Conservation (phyloP, 495 filamentous ascomycete genomes). For the Neurospora sublineolata region DNA sequence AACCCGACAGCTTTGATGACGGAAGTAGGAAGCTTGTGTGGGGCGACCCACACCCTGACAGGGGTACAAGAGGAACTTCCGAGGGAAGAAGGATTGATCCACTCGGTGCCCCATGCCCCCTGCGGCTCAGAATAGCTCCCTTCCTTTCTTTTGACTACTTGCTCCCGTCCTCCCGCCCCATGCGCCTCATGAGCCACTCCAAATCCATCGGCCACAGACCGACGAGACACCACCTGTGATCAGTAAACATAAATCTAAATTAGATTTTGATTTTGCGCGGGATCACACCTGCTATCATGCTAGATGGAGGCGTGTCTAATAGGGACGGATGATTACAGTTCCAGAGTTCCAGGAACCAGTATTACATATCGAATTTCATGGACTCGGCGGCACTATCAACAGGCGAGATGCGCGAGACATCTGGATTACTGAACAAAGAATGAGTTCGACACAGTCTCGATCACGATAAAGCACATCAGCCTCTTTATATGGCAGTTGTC, state of each 20-base stretch:
- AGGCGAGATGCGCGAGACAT: background rate
- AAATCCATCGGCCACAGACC: background rate
- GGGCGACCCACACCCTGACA: background rate
- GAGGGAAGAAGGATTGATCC: background rate
- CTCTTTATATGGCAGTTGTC: background rate
- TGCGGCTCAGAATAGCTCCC: background rate
- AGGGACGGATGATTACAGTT: background rate
- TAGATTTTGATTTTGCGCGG: no score
- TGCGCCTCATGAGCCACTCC: background rate
- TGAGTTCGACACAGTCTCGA: background rate
- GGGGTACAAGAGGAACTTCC: background rate
- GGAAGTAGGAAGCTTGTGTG: background rate
- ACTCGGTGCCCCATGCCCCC: background rate
- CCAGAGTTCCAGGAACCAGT: background rate
- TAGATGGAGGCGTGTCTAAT: background rate
- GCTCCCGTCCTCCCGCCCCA: background rate
- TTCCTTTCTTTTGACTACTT: background rate
- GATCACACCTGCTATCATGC: no score
- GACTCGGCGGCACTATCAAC: background rate
- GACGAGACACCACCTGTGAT: background rate
- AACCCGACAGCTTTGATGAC: background rate
- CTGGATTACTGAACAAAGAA: background rate
- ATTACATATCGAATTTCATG: background rate
- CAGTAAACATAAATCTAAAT: background rate
- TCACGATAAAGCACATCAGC: background rate